Conservation (phyloP, 192 early-diverging fungal species). For the Mortierella hygrophila region DNA sequence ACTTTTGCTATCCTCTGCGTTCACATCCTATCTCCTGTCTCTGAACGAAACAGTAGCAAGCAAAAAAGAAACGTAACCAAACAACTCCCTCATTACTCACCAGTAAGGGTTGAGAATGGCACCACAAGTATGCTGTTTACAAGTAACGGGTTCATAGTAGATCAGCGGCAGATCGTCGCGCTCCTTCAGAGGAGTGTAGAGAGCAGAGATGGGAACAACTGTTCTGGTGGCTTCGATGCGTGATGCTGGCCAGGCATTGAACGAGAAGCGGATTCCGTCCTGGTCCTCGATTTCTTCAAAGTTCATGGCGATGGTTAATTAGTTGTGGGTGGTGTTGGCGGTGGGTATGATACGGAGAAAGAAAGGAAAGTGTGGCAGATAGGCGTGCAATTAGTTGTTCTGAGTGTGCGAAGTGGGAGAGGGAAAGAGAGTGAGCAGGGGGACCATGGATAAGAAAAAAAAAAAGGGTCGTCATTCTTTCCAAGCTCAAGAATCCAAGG, state of each 20-base stretch:
- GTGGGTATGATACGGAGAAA: neutral
- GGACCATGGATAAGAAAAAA: neutral
- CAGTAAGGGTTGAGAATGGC: slow-evolving; percentile 99
- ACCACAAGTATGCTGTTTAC: slow-evolving; percentile 90
- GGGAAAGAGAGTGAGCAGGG: neutral
- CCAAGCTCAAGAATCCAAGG: neutral
- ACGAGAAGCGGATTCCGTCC: slow-evolving; percentile 96
- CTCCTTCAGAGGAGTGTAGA: slow-evolving; percentile 97
- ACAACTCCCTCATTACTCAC: slow-evolving; percentile 59
- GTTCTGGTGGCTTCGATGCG: slow-evolving; percentile 94
- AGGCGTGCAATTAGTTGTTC: no score
- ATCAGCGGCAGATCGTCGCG: slow-evolving; percentile 87
- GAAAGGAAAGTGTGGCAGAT: no score
- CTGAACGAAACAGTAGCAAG: neutral
- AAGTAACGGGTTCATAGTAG: slow-evolving; percentile 97
- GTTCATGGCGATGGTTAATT: slow-evolving; percentile 65
- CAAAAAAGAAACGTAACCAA: neutral
- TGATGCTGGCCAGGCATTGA: slow-evolving; percentile 97
- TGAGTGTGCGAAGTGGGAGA: neutral
- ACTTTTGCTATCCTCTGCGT: no score
- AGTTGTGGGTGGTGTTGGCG: neutral
- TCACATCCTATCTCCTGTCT: no score
- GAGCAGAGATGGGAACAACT: slow-evolving; percentile 92
- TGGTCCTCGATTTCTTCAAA: slow-evolving; percentile 93
- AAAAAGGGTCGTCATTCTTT: neutral